A percentile compares a stretch with the other conserved stretches of the same genome.
These are phyloP conservation scores for Flaveria linearis DNA, from an alignment of 129 eudicot species.

Conservation along the genomic window DNA sequence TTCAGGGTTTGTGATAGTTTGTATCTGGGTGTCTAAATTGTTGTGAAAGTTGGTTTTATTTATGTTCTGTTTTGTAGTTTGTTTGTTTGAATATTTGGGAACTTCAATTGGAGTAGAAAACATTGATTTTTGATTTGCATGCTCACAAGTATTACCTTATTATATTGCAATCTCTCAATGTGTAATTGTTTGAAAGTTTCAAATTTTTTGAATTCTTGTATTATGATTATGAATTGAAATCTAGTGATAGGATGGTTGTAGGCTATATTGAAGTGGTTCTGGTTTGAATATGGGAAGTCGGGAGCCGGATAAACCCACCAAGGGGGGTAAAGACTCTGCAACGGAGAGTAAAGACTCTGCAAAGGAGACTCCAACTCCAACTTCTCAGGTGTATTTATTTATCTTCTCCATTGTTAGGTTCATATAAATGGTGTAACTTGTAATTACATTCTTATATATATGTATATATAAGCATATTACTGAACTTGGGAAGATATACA, in stretches of 20 bases:
- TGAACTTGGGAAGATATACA: not conserved
- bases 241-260: slow-evolving; percentile 26
- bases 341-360: too few species aligned
- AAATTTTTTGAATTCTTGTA: not conserved
- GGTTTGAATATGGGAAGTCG: slow-evolving; percentile 71
- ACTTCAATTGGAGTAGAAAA: not conserved
- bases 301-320: slow-evolving; percentile 69
- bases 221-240: slow-evolving; percentile 5
- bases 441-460: slow-evolving; percentile 10
- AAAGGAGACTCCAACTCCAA: slow-evolving; percentile 31
- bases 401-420: not conserved
- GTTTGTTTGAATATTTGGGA: not conserved
- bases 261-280: slow-evolving; percentile 35
- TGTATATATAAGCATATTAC: slow-evolving; percentile 6
- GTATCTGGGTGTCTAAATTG: not conserved
- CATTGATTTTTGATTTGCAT: not conserved
- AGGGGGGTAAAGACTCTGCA: slow-evolving; percentile 34
- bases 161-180: slow-evolving; percentile 13
- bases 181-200: not conserved
- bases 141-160: not conserved
- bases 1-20: not conserved
- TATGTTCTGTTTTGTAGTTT: not conserved
- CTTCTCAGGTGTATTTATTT: slow-evolving; percentile 47
- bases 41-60: not conserved
- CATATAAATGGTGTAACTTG: slow-evolving; percentile 1